Base-by-base conservation (phyloP, 2,329 filamentous ascomycete genomes). In the Claviceps spartinae region DNA sequence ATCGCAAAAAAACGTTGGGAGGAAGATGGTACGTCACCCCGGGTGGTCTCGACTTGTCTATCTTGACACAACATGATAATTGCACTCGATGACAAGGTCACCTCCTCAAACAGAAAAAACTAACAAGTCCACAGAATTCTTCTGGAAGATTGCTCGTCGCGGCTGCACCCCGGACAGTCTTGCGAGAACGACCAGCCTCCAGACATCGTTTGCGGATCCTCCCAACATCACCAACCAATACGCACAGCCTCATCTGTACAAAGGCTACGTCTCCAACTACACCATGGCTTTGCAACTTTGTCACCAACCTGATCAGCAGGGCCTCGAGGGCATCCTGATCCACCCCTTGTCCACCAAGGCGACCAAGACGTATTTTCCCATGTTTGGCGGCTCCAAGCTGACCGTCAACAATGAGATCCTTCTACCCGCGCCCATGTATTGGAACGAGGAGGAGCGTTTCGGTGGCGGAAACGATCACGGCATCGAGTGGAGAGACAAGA, bases 341-440 rank as follows among this genome's bases (percentile, higher is more conserved):
- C 72, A 77, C 47, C 78, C 81, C 0, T 69, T 82, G 22, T 76
- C 75, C 11, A 75, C 77, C 0, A 70, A 74, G 2, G 71, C 78
- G 1, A 82, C 78, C 41, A 75, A 74, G 54, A 70, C 74, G 5
- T 65, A 85, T 18, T 74, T 83, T 45, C 82, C 82, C 20, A 71
- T 86, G 61, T 85, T 86, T 56, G 78, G 81, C 44, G 82, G 82
- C 54, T 85, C 81, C 65, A 86, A 86, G 61, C 70, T 85, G 40
- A 74, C 75, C 18, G 76, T 83, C 56, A 85, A 86, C 68, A 85
- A 82, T 60, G 82, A 86, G 57, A 85, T 86, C 54, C 70, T 85
- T 14, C 75, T 86, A 16, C 82, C 82, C 0, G 80, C 82, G 1
- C 79, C 81, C 48, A 83, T 85, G 75, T 85, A 86, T 65, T 84